Evolutionary conservation across 208 protist species (phyloP).

Genomic region (Leishmania amazonensis): DNA sequence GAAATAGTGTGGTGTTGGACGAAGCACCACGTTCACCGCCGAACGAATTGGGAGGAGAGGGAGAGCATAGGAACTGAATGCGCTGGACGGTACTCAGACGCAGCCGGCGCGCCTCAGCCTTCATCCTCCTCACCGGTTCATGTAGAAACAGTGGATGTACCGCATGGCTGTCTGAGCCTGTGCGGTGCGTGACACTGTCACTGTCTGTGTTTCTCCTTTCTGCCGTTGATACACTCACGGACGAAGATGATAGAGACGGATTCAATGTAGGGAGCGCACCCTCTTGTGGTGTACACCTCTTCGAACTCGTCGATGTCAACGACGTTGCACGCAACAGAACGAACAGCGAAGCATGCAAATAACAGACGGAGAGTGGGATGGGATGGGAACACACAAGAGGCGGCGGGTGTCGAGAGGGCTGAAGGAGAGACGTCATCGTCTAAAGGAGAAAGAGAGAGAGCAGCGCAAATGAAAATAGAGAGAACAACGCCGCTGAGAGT

Average conservation of each 20-base stretch:
- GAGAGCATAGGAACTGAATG: neutral
- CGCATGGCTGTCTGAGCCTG: neutral
- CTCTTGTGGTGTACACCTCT: neutral
- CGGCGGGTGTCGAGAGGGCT: neutral
- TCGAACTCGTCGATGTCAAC: neutral
- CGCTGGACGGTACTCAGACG: neutral
- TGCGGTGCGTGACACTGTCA: neutral
- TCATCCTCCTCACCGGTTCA: neutral
- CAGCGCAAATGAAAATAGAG: neutral
- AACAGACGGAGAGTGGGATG: neutral
- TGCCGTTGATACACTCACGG: neutral
- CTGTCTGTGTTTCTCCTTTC: neutral
- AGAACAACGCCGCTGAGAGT: neutral
- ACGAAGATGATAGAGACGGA: neutral
- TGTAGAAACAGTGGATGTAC: neutral
- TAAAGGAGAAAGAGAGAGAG: neutral
- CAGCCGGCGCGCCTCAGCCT: neutral
- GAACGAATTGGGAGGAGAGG: neutral
- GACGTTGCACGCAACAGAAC: neutral
- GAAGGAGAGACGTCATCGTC: neutral
- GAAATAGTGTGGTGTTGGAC: neutral
- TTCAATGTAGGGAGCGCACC: neutral
- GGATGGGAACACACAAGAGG: neutral
- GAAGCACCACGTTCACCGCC: neutral
- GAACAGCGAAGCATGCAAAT: neutral